Conservation (phyloP, 768 basidiomycete genomes). For the Podaxis sp. region DNA sequence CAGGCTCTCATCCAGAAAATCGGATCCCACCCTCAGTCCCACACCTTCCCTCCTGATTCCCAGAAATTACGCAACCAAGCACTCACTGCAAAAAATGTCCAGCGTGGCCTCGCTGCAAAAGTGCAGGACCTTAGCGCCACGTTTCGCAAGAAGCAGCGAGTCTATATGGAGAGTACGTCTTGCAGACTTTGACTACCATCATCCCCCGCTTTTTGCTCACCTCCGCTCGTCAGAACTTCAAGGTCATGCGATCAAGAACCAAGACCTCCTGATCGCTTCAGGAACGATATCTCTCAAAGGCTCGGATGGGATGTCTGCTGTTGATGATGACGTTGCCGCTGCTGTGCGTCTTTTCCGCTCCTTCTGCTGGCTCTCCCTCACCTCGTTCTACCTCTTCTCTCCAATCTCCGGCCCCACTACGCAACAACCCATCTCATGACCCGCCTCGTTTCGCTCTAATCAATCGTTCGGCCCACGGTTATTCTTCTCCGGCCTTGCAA, state of each 20-base stretch:
- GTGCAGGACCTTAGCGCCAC: constrained; percentile 89
- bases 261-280: constrained; percentile 89
- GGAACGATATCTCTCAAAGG: constrained; percentile 83
- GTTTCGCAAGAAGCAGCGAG: constrained; percentile 96
- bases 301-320: constrained; percentile 77
- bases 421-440: constrained; percentile 11
- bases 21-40: constrained; percentile 45
- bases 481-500: neutral
- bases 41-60: constrained; percentile 64
- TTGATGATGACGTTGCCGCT: constrained; percentile 89
- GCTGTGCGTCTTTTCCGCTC: constrained; percentile 54
- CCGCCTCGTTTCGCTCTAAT: constrained; percentile 5
- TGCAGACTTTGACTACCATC: constrained; percentile 26
- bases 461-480: neutral
- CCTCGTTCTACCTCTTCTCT: constrained; percentile 16
- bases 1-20: constrained; percentile 77
- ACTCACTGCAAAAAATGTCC: constrained; percentile 88
- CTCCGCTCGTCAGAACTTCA: constrained; percentile 66
- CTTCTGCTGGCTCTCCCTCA: constrained; percentile 17
- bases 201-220: constrained; percentile 15
- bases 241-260: constrained; percentile 97
- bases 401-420: constrained; percentile 6
- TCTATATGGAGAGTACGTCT: constrained; percentile 94
- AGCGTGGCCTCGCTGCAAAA: constrained; percentile 93
- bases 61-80: constrained; percentile 42